Conservation (phyloP, 2,329 filamentous ascomycete genomes). For the Trichoderma sp. region DNA sequence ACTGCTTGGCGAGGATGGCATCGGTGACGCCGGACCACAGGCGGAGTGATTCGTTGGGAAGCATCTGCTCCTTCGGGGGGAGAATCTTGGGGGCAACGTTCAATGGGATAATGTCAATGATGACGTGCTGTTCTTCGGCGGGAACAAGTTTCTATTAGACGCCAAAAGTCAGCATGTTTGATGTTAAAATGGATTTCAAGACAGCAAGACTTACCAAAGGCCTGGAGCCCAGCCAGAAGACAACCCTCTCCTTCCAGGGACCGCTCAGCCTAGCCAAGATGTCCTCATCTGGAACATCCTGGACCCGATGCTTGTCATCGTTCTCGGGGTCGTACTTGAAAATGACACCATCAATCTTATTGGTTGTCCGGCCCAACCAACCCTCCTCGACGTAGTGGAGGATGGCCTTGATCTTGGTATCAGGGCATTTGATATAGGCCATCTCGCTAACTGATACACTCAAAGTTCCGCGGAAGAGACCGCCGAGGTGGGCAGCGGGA, state of each 20-base stretch:
- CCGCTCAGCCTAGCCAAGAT: constrained; percentile 79
- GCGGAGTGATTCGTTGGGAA: constrained; percentile 82
- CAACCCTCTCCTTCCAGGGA: constrained; percentile 73
- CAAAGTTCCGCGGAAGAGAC: constrained; percentile 80
- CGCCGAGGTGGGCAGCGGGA: constrained; percentile 87
- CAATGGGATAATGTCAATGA: constrained; percentile 87
- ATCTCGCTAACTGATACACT: constrained; percentile 87
- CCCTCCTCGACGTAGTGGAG: constrained; percentile 91
- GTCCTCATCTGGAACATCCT: constrained; percentile 82
- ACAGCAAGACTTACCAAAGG: constrained; percentile 52
- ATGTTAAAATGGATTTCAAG: not conserved
- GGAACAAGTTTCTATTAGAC: constrained; percentile 40
- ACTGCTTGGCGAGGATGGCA: constrained; percentile 81
- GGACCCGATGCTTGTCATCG: constrained; percentile 74
- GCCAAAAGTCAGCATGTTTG: not conserved
- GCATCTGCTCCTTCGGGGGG: constrained; percentile 73
- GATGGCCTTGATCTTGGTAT: constrained; percentile 87
- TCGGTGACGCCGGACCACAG: constrained; percentile 87
- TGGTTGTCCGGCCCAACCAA: constrained; percentile 88
- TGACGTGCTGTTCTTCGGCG: constrained; percentile 62
- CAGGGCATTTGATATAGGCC: constrained; percentile 84
- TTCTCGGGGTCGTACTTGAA: constrained; percentile 88
- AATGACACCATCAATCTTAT: constrained; percentile 85
- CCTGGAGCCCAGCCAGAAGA: constrained; percentile 58
- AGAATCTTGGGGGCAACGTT: constrained; percentile 73